A percentile compares a stretch with the other conserved stretches of the same genome.
phyloP scores from a whole-genome alignment of 805 yeast genomes.

The Starmerella asiatica region DNA sequence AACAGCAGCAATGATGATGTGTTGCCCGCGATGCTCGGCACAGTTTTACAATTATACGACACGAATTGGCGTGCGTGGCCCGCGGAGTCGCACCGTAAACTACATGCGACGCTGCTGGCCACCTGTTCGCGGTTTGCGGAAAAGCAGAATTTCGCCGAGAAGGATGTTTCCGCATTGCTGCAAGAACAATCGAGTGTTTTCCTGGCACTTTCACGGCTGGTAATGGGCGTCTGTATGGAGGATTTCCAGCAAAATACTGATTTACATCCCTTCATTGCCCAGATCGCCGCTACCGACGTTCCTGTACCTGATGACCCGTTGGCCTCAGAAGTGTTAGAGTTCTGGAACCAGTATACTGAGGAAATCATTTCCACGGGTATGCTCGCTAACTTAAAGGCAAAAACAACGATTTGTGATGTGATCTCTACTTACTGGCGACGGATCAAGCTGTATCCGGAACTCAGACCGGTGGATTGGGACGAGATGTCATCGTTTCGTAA shows the following conservation, averaged over 20 bases:
- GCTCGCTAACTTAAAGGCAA: slow-evolving; percentile 17
- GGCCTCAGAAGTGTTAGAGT: slow-evolving; percentile 24
- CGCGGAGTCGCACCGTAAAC: neutral
- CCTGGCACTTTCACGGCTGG: slow-evolving; percentile 15
- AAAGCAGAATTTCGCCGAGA: neutral
- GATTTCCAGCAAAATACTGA: slow-evolving; percentile 8
- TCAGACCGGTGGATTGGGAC: slow-evolving; percentile 26
- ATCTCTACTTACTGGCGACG: slow-evolving; percentile 58
- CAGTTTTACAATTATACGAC: slow-evolving; percentile 1
- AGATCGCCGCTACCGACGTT: slow-evolving; percentile 10
- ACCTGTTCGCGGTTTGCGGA: neutral
- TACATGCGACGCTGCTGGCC: neutral
- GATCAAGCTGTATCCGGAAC: slow-evolving; percentile 30
- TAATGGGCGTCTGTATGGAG: slow-evolving; percentile 13
- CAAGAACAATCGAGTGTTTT: slow-evolving; percentile 6
- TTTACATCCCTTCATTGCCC: slow-evolving; percentile 12
- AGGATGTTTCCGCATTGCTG: too few relatives aligned
- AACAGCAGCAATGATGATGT: neutral
- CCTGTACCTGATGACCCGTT: slow-evolving; percentile 24
- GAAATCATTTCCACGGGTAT: slow-evolving; percentile 24
- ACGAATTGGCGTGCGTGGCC: slow-evolving; percentile 13
- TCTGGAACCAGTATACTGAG: slow-evolving; percentile 27
- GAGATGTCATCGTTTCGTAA: slow-evolving; percentile 59
- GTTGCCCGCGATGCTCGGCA: neutral
- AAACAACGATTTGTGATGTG: slow-evolving; percentile 23